These are phyloP conservation scores for Neurospora intermedia DNA, from an alignment of 495 filamentous ascomycete species.

Conservation along the genomic window DNA sequence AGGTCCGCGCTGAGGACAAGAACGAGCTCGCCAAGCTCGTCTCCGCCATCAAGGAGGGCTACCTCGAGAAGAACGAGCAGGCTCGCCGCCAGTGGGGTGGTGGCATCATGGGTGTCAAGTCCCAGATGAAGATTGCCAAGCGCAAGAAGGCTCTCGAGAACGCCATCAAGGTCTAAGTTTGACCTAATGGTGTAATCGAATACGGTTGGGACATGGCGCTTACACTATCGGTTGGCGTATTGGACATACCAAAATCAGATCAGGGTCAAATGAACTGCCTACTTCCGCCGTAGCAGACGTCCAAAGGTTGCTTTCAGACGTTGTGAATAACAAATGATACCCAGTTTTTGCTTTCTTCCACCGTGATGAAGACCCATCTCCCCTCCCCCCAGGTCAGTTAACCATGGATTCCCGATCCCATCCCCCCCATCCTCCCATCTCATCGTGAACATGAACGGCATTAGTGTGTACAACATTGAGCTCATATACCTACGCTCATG, in stretches of 20 bases:
- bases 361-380: background rate
- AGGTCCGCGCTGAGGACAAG: constrained; percentile 97
- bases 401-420: background rate
- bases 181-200: constrained; percentile 13
- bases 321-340: constrained; percentile 1
- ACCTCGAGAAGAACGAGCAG: constrained; percentile 92
- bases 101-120: constrained; percentile 99
- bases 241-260: constrained; percentile 29
- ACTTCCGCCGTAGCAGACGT: constrained; percentile 14
- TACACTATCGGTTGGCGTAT: constrained; percentile 28
- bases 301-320: background rate
- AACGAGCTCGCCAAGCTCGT: constrained; percentile 92
- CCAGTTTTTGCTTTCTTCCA: background rate
- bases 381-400: background rate
- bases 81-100: constrained; percentile 93
- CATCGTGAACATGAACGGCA: background rate
- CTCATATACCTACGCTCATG: background rate
- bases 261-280: constrained; percentile 26
- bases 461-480: background rate
- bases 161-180: constrained; percentile 85
- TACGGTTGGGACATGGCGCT: constrained; percentile 9
- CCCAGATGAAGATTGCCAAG: constrained; percentile 85
- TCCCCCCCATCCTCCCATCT: background rate
- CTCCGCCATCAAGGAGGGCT: constrained; percentile 95
- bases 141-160: constrained; percentile 86